Base-by-base conservation (phyloP, 192 early-diverging fungal species). In the Helicostylum pulchrum region DNA sequence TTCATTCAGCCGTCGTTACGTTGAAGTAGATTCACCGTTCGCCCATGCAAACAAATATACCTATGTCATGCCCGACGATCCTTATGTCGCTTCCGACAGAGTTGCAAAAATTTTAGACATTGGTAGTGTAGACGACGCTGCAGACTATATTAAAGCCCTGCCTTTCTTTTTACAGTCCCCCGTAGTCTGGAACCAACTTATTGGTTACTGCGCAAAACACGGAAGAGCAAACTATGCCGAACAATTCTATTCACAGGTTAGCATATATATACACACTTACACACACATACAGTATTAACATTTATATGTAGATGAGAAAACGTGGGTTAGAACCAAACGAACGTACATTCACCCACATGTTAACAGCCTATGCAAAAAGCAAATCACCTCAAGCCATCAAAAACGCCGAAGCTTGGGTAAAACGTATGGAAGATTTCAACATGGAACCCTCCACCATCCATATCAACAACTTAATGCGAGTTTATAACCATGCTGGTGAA, bases 181-280 rank as follows among this genome's bases (percentile, higher is more conserved):
- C 10, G 42, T 45, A 0, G 21, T 43, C 11, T 59, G 57, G 57
- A 59, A 59, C 39, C 42, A 59, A 15, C 12, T 59, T 4, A 59
- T 59, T 26, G 43, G 57, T 4, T 12, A 59, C 43, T 59, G 57
- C 39, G 42, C 57, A 42, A 39, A 59, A 21, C 21, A 59, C 23
- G 43, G 57, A 30, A 59, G 21, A 39, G 57, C 57, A 5, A 45
- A 20, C 39, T 45, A 59, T 45, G 57, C 42, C 43, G 57, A 59
- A 59, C 36, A 15, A 20, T 23, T 59, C 20, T 59, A 59, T 44
- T 45, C 43, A 45, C 57, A 59, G 57, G 57, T 59, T 44, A 39
- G n/a, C 32, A 44, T 6, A n/a, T n/a, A n/a, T n/a, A n/a, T n/a
- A 26, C 2, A 52, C 39, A 15, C n/a, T 44, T 23, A 8, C 12